Evolutionary conservation across 768 basidiomycete genomes (phyloP).

Genomic region (Boletus patriciae): DNA sequence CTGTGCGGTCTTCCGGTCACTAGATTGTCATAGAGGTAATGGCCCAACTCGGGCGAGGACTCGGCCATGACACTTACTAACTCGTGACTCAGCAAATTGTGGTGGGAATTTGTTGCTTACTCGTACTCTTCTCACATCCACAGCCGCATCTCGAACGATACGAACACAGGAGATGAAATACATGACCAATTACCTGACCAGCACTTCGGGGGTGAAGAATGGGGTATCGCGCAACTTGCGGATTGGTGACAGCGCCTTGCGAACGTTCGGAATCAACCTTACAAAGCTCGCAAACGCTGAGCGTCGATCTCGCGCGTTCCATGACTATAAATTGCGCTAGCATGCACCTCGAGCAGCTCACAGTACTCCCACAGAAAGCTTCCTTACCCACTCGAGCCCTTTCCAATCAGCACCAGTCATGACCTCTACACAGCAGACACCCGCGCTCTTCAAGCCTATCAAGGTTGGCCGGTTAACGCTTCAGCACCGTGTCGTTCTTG

Average conservation of each 20-base stretch:
- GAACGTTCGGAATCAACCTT: not conserved
- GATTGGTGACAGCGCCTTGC: too few relatives aligned
- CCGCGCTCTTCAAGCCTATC: constrained; percentile 47
- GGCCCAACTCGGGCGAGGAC: too few relatives aligned
- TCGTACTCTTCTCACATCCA: too few relatives aligned
- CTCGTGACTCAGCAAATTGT: too few relatives aligned
- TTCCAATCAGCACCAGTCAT: not conserved
- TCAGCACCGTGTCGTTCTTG: constrained; percentile 52
- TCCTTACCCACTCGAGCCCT: too few relatives aligned
- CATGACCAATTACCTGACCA: not conserved
- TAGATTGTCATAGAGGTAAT: too few relatives aligned
- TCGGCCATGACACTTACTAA: too few relatives aligned
- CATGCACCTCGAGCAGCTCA: not conserved
- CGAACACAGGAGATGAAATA: too few relatives aligned
- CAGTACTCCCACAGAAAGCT: not conserved
- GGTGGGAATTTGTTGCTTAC: too few relatives aligned
- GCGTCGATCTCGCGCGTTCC: not conserved
- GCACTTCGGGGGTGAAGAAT: not conserved
- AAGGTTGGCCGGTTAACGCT: constrained; percentile 43
- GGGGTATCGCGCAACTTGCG: too few relatives aligned
- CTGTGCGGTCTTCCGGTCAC: too few relatives aligned
- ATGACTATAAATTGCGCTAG: not conserved
- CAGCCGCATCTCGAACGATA: too few relatives aligned
- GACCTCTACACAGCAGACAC: not conserved
- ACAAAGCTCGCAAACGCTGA: not conserved